Evolutionary conservation across 352 stramenopile genomes (phyloP).

Genomic region (Phytopythium helicoides): DNA sequence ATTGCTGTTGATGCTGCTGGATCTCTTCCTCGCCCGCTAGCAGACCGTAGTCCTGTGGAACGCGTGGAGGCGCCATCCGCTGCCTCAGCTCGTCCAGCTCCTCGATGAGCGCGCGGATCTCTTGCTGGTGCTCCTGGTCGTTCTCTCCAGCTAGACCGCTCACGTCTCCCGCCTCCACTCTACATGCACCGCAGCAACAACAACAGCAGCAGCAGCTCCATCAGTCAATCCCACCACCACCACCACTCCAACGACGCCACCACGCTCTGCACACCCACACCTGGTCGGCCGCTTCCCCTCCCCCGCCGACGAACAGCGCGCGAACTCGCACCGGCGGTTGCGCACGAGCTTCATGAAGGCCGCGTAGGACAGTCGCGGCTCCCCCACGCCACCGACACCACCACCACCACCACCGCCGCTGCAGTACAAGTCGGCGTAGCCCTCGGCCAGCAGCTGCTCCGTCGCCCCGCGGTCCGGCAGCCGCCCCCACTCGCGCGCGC

Average conservation of each 20-base stretch:
- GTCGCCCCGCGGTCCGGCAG: constrained; percentile 47
- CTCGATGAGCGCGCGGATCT: constrained; percentile 53
- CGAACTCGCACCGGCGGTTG: constrained; percentile 55
- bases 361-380: constrained; percentile 50
- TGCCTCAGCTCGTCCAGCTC: constrained; percentile 58
- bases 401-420: constrained; percentile 57
- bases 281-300: too few relatives aligned
- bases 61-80: constrained; percentile 7
- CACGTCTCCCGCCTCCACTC: constrained; percentile 15
- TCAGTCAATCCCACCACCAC: too few relatives aligned
- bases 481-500: constrained; percentile 43
- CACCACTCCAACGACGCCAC: background rate
- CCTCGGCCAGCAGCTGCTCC: constrained; percentile 61
- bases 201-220: too few relatives aligned
- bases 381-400: too few relatives aligned
- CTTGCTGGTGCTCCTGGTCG: constrained; percentile 35
- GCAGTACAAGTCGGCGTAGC: constrained; percentile 71
- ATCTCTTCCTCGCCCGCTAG: too few relatives aligned
- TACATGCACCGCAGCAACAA: background rate
- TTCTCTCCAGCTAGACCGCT: constrained; percentile 10
- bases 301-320: too few relatives aligned
- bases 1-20: background rate
- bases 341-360: constrained; percentile 69
- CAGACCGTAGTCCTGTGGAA: constrained; percentile 18
- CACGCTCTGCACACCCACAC: constrained; percentile 6